Conservation (phyloP, 768 basidiomycete genomes). For the Serendipita sp. region DNA sequence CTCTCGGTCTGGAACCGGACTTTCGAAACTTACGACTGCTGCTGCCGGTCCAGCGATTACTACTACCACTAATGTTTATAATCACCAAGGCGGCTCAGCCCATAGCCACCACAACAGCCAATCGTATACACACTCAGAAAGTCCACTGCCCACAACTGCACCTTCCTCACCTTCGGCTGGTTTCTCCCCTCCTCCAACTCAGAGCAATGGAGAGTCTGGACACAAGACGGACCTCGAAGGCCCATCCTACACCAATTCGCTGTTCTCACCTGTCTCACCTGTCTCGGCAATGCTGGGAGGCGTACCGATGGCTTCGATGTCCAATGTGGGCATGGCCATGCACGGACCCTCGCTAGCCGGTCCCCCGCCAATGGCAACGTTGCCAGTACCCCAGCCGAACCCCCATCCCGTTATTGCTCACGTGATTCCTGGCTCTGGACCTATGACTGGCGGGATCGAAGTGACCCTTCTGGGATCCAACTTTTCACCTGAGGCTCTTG, state of each 20-base stretch:
- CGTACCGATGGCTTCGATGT: not conserved
- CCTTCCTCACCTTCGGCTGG: not conserved
- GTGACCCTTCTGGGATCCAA: slow-evolving; percentile 86
- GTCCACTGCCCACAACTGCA: not conserved
- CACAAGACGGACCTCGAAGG: not conserved
- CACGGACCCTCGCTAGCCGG: not conserved
- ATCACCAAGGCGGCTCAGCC: not conserved
- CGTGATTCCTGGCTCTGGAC: slow-evolving; percentile 69
- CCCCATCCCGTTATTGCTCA: slow-evolving; percentile 58
- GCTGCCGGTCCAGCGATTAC: not conserved
- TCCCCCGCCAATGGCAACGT: not conserved
- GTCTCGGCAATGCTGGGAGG: not conserved
- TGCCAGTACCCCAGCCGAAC: not conserved
- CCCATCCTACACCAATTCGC: not conserved
- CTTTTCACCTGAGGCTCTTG: slow-evolving; percentile 41
- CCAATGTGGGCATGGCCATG: not conserved
- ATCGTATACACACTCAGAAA: slow-evolving; percentile 5
- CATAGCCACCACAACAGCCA: not conserved
- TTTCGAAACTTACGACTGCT: not conserved
- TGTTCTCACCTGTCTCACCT: not conserved
- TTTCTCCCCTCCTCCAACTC: not conserved
- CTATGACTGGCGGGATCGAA: slow-evolving; percentile 85
- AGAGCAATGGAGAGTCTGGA: not conserved
- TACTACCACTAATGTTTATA: not conserved
- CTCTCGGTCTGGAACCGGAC: not conserved